Base-by-base conservation (phyloP, 2,329 filamentous ascomycete species). In the Hirsutella minnesotensis region DNA sequence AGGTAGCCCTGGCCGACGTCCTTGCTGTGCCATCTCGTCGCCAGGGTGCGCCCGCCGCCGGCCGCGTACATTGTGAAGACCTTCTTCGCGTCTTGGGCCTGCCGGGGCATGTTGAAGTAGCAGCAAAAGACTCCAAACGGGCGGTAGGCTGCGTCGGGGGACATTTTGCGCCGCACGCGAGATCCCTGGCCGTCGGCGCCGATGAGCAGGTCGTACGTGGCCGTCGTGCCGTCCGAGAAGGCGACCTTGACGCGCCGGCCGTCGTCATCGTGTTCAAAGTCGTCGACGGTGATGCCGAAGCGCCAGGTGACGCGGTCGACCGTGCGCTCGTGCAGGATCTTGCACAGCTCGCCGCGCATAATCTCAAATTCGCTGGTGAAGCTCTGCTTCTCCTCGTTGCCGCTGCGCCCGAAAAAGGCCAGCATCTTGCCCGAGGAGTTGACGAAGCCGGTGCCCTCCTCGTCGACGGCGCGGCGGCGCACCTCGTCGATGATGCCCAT, bases 281-380 rank as follows among this genome's bases (percentile, higher is more conserved):
- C 42, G 5, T 53, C 52, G 9, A 63, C 47, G 4, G 52, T 54
- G 21, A 57, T 56, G 7, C 53, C 57, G 36, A 61, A 62, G 1
- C 49, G 30, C 44, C 56, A 62, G 24, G 46, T 46, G 13, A 49
- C 51, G 4, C 43, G 50, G 12, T 55, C 47, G 9, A 54, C 47
- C 19, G 59, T 63, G 16, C 49, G 56, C 0, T 73, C 62, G 49
- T 70, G 69, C 1, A 80, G 53, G 2, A 79, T 58, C 10, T 59
- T 55, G 4, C 67, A 66, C n/a, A 81, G 51, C 41, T 77, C 71
- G 0, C 71, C 74, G 9, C 76, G 63, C 65, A 81, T 72, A 39
- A 81, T 72, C 58, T 81, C 77, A 46, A 66, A 77, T 44, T 81
- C 76, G 45, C 66, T 69, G 0, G 70, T 73, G 21, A 75, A 55